Evolutionary conservation across 768 basidiomycete genomes (phyloP).

Genomic region (Tulasnella calospora): DNA sequence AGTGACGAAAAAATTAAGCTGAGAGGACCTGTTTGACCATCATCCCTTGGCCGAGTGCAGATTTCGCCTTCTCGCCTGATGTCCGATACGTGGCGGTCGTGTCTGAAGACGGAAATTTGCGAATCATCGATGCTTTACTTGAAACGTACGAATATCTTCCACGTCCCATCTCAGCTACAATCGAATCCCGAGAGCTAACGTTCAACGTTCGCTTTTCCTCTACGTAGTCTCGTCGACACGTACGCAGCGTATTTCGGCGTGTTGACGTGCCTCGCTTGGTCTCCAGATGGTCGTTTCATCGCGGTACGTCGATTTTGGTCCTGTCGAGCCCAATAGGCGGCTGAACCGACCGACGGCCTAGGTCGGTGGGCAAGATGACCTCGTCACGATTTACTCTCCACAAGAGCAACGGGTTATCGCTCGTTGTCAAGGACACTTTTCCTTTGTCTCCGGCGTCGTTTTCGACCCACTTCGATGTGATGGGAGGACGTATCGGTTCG

Average conservation of each 20-base stretch:
- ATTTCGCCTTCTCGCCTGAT: constrained; percentile 91
- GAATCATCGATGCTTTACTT: constrained; percentile 82
- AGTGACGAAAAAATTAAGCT: constrained; percentile 30
- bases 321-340: neutral
- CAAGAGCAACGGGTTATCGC: constrained; percentile 93
- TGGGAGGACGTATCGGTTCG: constrained; percentile 80
- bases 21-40: neutral
- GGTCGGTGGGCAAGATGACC: constrained; percentile 97
- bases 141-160: constrained; percentile 60
- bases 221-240: constrained; percentile 81
- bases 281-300: constrained; percentile 91
- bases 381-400: constrained; percentile 89
- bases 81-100: constrained; percentile 85
- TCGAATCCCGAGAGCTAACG: too few relatives aligned
- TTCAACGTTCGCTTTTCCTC: too few relatives aligned
- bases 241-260: constrained; percentile 94
- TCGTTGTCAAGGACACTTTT: constrained; percentile 93
- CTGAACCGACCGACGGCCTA: constrained; percentile 33
- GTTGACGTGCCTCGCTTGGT: constrained; percentile 87
- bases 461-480: constrained; percentile 90
- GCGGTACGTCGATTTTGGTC: constrained; percentile 47
- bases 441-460: constrained; percentile 82
- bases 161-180: too few relatives aligned
- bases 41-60: constrained; percentile 40
- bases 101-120: constrained; percentile 82